Conservation (phyloP, 2,329 filamentous ascomycete species). For the Metarhizium rileyi region DNA sequence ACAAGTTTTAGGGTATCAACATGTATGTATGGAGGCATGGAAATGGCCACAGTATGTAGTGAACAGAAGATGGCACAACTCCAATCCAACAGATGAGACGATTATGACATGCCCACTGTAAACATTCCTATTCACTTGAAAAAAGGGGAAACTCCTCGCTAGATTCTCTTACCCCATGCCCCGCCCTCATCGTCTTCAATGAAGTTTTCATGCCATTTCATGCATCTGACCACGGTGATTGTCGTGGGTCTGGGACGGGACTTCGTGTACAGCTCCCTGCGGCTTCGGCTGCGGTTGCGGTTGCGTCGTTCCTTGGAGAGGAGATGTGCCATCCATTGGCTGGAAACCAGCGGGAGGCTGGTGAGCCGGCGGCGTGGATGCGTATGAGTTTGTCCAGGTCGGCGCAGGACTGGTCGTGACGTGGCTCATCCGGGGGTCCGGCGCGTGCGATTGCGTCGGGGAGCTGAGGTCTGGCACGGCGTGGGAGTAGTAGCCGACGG, state of each 20-base stretch:
- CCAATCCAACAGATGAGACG: constrained; percentile 10
- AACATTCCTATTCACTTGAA: background rate
- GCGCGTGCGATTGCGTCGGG: constrained; percentile 8
- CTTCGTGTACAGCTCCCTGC: constrained; percentile 22
- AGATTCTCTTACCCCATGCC: background rate
- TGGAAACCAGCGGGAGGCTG: constrained; percentile 16
- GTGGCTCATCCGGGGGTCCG: constrained; percentile 13
- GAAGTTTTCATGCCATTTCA: constrained; percentile 22
- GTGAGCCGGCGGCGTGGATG: constrained; percentile 10
- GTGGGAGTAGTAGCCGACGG: constrained; percentile 12
- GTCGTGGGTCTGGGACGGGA: constrained; percentile 24
- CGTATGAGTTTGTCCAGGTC: constrained; percentile 10
- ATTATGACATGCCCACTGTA: background rate
- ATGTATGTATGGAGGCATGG: no score
- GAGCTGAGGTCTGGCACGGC: constrained; percentile 8
- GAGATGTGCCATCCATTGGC: background rate
- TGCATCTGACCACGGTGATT: constrained; percentile 30
- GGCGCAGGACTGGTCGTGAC: constrained; percentile 13
- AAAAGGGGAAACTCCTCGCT: no score
- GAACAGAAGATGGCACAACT: no score
- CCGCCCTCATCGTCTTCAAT: background rate
- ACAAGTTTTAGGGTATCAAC: no score
- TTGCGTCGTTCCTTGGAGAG: background rate
- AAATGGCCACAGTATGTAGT: no score
- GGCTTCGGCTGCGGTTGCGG: background rate